A percentile compares a stretch with the other conserved stretches of the same genome.
Evolutionary conservation across 2,329 filamentous ascomycete species (phyloP).

Genomic region (Trichoderma atroviride): DNA sequence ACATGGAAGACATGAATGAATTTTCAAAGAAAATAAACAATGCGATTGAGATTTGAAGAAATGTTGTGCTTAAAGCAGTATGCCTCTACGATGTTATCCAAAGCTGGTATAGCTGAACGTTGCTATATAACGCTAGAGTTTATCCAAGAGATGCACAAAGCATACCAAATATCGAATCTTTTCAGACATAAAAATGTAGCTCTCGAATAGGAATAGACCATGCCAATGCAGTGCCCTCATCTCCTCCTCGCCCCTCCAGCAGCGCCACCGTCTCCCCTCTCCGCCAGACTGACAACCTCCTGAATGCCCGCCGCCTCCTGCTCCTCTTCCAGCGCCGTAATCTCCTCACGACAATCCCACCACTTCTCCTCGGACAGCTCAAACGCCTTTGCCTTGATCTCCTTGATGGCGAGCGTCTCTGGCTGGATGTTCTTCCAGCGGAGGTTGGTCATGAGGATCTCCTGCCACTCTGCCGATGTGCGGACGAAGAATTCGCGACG

Average conservation of each 20-base stretch:
- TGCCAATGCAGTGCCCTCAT: constrained; percentile 27
- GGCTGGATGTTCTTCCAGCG: constrained; percentile 67
- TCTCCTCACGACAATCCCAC: constrained; percentile 98
- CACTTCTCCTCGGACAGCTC: constrained; percentile 92
- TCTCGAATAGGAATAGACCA: background rate
- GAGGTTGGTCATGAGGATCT: constrained; percentile 75
- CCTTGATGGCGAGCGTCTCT: constrained; percentile 77
- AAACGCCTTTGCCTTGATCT: constrained; percentile 89
- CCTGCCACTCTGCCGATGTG: constrained; percentile 89
- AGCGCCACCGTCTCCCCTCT: constrained; percentile 62
- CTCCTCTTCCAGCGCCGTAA: constrained; percentile 88
- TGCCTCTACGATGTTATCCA: background rate
- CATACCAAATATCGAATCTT: background rate
- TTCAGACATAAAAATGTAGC: background rate
- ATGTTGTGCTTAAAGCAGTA: background rate
- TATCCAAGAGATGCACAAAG: background rate
- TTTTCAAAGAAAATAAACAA: background rate
- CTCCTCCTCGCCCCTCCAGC: constrained; percentile 40
- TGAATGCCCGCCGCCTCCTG: constrained; percentile 94
- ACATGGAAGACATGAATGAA: background rate
- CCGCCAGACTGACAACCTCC: constrained; percentile 86
- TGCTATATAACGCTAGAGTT: background rate
- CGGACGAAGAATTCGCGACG: constrained; percentile 90
- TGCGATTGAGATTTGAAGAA: background rate
- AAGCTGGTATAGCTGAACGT: background rate